Percentiles rank a stretch among this genome's conserved stretches.
phyloP scores from a whole-genome alignment of 768 basidiomycete species.

The Boletus vermiculosoides region DNA sequence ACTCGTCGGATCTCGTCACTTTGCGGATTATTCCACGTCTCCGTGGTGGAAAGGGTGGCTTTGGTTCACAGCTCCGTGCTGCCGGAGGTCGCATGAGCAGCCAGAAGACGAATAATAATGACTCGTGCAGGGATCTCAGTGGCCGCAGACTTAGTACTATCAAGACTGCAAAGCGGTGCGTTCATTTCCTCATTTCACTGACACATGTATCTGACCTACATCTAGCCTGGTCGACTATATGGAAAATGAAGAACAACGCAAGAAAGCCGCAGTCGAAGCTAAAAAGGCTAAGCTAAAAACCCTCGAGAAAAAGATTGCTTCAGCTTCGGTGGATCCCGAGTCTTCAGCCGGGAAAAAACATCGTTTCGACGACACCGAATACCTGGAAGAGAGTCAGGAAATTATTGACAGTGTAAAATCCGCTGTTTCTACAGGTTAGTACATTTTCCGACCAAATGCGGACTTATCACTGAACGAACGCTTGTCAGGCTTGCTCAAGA shows the following conservation, averaged over 20 bases:
- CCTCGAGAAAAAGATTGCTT: constrained; percentile 71
- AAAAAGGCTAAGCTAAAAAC: constrained; percentile 81
- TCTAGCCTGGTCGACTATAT: constrained; percentile 79
- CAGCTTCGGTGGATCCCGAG: constrained; percentile 41
- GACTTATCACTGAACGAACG: constrained; percentile 20
- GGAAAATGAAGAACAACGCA: constrained; percentile 78
- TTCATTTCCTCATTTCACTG: constrained; percentile 4
- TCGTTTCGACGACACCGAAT: constrained; percentile 89
- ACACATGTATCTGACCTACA: neutral
- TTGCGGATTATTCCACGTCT: constrained; percentile 75
- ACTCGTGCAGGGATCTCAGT: constrained; percentile 89
- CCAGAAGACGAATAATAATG: constrained; percentile 93
- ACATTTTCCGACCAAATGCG: constrained; percentile 13
- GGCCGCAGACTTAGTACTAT: constrained; percentile 89
- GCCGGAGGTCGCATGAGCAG: constrained; percentile 98
- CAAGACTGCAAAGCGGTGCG: constrained; percentile 93
- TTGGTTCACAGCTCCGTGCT: constrained; percentile 93
- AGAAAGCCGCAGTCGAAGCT: constrained; percentile 73
- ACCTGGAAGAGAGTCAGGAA: constrained; percentile 86
- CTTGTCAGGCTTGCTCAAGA: constrained; percentile 65
- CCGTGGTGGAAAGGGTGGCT: constrained; percentile 94
- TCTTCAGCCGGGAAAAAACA: constrained; percentile 74
- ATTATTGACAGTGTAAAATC: constrained; percentile 89
- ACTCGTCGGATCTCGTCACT: constrained; percentile 46
- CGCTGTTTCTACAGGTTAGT: constrained; percentile 78